phyloP scores from a whole-genome alignment of 2,329 filamentous ascomycete species.

The Ascochyta pisi region DNA sequence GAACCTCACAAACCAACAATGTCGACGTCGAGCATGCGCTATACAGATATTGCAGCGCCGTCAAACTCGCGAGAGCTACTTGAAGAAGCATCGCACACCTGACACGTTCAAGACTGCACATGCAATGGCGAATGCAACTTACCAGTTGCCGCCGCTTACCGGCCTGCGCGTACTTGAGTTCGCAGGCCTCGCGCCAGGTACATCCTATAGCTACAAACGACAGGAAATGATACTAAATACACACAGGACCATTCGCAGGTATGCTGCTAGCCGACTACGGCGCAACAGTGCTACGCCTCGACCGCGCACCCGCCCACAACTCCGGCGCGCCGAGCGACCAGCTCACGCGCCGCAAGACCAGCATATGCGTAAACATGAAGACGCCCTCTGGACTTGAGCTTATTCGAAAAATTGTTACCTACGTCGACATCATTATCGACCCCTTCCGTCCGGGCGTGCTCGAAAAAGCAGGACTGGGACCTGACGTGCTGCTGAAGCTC shows the following conservation, averaged over 20 bases:
- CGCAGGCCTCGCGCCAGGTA: constrained; percentile 67
- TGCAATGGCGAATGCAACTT: constrained; percentile 30
- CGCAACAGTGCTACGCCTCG: constrained; percentile 85
- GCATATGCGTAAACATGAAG: constrained; percentile 82
- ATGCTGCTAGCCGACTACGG: constrained; percentile 84
- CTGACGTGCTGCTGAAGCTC: constrained; percentile 66
- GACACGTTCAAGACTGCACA: background rate
- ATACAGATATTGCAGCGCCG: background rate
- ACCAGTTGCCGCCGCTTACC: constrained; percentile 58
- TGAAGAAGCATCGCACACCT: background rate
- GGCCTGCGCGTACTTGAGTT: constrained; percentile 70
- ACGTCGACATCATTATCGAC: constrained; percentile 84
- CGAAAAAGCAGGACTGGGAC: constrained; percentile 81
- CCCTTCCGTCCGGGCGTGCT: constrained; percentile 91
- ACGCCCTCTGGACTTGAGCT: constrained; percentile 67
- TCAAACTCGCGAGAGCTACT: background rate
- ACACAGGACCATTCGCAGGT: constrained; percentile 81
- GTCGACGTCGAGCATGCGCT: constrained; percentile 39
- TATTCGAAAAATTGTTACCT: constrained; percentile 67
- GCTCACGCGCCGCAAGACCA: constrained; percentile 81
- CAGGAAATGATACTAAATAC: background rate
- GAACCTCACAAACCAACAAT: constrained; percentile 26
- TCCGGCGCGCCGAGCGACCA: constrained; percentile 68
- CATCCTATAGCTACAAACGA: background rate
- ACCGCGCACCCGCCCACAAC: constrained; percentile 64